Base-by-base conservation (phyloP, 1,284 basidiomycete species). In the Ustilago loliicola region DNA sequence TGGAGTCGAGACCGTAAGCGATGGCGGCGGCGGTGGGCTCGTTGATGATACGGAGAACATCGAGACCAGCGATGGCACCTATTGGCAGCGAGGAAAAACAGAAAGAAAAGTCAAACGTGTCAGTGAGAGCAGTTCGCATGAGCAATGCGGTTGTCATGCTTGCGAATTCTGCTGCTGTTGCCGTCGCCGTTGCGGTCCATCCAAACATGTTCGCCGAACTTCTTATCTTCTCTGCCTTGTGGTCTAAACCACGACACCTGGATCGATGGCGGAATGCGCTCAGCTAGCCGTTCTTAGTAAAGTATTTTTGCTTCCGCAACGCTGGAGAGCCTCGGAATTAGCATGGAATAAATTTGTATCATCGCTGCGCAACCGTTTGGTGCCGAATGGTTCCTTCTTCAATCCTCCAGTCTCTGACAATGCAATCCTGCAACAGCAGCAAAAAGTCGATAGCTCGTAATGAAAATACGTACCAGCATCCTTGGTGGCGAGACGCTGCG, bases 31-130 rank as follows among this genome's bases (percentile, higher is more conserved):
- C 88, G 71, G 88, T 88, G 71, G 88, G 88, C 86, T 91, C 90
- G 89, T 91, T 91, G 89, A 91, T 91, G 89, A 91, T 91, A 87
- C 90, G 90, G 87, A 91, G 89, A 79, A 91, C 90, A 81, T 91
- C 90, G 75, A 91, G 89, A 82, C 90, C 90, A 79, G 90, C 89
- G 82, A 91, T 91, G 85, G 88, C 86, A 87, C 90, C 90, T 86
- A 63, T 58, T 57, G 2, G 11, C 42, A 38, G 56, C 11, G 25
- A 30, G 17, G 52, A 52, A 32, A 27, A 38, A 59, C 13, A 8
- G 23, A 56, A 21, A n/a, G 25, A 36, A 47, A 47, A 30, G 23
- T 3, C 29, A 36, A 45, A 32, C 21, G 48, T n/a, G 56, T 59
- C 52, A 61, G 63, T 62, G 42, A 48, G n/a, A 34, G 17, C 30